Conservation (phyloP, 208 protist genomes). For the Balamuthia mandrillaris region DNA sequence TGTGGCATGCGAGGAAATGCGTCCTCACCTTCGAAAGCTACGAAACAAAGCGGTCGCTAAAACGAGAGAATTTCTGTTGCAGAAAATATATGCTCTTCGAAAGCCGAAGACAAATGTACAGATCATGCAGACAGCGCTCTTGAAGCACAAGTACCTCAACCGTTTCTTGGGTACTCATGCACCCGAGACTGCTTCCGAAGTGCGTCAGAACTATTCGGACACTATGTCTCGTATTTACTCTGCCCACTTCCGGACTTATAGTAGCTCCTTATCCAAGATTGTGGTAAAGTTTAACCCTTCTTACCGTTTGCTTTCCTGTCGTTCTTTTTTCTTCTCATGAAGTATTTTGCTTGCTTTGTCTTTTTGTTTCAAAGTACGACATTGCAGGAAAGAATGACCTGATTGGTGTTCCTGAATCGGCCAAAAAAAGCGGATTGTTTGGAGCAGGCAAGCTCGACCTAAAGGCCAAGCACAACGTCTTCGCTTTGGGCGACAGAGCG, state of each 20-base stretch:
- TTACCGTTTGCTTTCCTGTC: too few relatives aligned
- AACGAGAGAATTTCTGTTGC: background rate
- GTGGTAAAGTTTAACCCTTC: too few relatives aligned
- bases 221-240: background rate
- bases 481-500: background rate
- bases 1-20: background rate
- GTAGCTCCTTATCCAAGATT: background rate
- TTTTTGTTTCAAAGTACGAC: too few relatives aligned
- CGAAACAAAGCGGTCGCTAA: background rate
- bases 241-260: background rate
- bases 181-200: background rate
- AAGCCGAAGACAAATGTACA: conserved; percentile 7
- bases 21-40: background rate
- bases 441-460: background rate
- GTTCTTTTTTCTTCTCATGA: too few relatives aligned
- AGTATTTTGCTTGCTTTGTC: too few relatives aligned
- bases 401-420: too few relatives aligned
- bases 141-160: background rate
- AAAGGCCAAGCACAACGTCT: background rate
- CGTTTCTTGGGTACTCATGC: background rate
- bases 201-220: background rate
- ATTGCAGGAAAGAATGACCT: too few relatives aligned
- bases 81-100: background rate
- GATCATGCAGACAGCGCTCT: background rate
- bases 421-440: background rate